A percentile compares a stretch with the other conserved stretches of the same genome.
Evolutionary conservation across 352 stramenopile genomes (phyloP).

Genomic region (Pythium coloratum): DNA sequence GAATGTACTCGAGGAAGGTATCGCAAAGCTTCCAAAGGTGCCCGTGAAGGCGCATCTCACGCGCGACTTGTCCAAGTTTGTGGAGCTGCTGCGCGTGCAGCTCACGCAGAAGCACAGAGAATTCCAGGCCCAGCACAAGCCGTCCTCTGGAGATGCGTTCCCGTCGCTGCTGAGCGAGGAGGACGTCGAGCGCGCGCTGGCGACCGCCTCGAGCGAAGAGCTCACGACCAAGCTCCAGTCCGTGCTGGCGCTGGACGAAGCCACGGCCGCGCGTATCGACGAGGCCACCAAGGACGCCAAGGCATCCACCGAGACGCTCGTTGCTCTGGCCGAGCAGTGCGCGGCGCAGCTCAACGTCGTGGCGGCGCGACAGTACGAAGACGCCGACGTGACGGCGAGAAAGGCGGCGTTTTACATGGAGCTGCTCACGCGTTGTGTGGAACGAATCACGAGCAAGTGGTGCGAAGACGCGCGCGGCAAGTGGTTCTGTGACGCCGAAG

Average conservation of each 20-base stretch:
- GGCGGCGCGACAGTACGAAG: constrained; percentile 44
- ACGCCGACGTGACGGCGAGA: constrained; percentile 26
- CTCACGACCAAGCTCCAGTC: constrained; percentile 23
- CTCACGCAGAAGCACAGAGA: constrained; percentile 25
- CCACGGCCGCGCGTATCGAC: constrained; percentile 17
- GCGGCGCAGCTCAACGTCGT: constrained; percentile 40
- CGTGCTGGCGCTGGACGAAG: constrained; percentile 42
- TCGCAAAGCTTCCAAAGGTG: constrained; percentile 55
- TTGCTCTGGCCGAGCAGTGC: constrained; percentile 27
- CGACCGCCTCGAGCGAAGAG: constrained; percentile 29
- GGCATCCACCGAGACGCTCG: background rate
- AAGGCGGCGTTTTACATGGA: constrained; percentile 43
- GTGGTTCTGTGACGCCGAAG: constrained; percentile 36
- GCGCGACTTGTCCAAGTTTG: constrained; percentile 36
- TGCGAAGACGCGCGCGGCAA: constrained; percentile 23
- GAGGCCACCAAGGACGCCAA: constrained; percentile 22
- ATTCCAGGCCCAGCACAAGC: background rate
- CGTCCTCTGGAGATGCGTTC: background rate
- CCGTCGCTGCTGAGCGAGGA: constrained; percentile 48
- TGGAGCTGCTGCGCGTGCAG: constrained; percentile 31
- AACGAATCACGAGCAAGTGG: constrained; percentile 20
- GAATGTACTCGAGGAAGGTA: constrained; percentile 50
- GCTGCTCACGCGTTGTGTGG: constrained; percentile 26
- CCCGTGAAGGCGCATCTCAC: constrained; percentile 47
- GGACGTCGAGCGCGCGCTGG: constrained; percentile 51